Percentiles rank a stretch among this genome's conserved stretches.
phyloP scores from a whole-genome alignment of 2,329 filamentous ascomycete species.

The Trichoderma hamatum region DNA sequence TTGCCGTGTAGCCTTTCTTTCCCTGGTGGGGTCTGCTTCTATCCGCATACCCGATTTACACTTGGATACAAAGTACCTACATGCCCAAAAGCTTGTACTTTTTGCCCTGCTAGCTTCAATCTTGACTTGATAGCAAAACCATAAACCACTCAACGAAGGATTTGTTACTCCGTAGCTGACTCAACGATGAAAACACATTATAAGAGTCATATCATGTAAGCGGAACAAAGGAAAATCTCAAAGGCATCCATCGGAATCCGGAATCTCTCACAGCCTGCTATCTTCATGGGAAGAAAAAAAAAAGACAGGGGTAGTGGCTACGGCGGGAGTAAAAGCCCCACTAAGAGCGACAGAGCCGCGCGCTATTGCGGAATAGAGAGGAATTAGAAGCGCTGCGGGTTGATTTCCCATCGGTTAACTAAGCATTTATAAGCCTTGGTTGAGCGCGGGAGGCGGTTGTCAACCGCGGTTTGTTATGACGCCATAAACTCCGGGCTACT shows the following conservation, averaged over 20 bases:
- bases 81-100: too few relatives aligned
- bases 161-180: background rate
- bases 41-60: background rate
- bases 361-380: background rate
- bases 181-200: too few relatives aligned
- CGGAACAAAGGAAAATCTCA: background rate
- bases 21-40: background rate
- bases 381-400: background rate
- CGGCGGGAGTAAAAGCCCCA: background rate
- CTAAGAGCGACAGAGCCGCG: background rate
- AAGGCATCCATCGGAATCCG: background rate
- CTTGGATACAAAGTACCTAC: background rate
- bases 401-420: constrained; percentile 10
- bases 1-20: background rate
- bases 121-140: background rate
- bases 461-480: background rate
- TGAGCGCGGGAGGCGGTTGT: too few relatives aligned
- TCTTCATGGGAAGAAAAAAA: background rate
- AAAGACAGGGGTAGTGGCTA: background rate
- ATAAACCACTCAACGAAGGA: background rate
- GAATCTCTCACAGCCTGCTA: background rate
- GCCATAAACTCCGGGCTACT: background rate
- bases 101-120: too few relatives aligned
- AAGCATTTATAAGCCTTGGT: constrained; percentile 22
- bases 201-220: too few relatives aligned